Evolutionary conservation across 352 stramenopile species (phyloP), one percentile per base, ranked within the genome.

Genomic region (Blastocystis sp.): DNA sequence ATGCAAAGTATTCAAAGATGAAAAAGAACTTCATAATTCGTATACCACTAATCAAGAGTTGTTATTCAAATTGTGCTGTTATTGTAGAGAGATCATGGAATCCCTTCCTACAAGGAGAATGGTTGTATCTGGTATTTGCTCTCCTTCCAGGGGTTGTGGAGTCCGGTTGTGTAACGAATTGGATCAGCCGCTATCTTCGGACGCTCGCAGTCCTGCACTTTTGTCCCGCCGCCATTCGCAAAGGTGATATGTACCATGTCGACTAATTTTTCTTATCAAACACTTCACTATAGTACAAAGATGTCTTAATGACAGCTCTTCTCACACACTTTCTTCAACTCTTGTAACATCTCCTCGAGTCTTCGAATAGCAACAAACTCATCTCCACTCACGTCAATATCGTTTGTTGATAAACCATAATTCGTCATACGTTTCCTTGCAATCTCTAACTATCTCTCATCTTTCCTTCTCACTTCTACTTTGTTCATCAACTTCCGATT

Each of bases 341-440:
- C 71, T 19, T 66, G 51, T 2, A 83, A 9, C 4, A 65, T 65
- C 21, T 56, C 46, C 19, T 21, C 16, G 0, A 83, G 21, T 11
- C 71, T 27, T n/a, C 39, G 11, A n/a, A 65, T 51, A 37, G 66
- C 46, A 7, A 56, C 39, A 32, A 83, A 24, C 16, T 83, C 71
- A 11, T 83, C 71, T 16, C 43, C 49, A 42, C 66, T 65, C 71
- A 83, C 71, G 49, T 83, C 71, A 27, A 83, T 83, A 56, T 83
- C 71, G 4, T 16, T 66, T 14, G 71, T 83, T 21, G 71, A 63
- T 24, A 83, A 27, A 4, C 71, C 71, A 43, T 83, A 65, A 27
- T 63, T 65, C 71, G 71, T 83, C 71, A 83, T 83, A 35, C 71
- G 46, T 56, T 83, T 83, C 54, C 51, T 63, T 29, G 71, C 71